Base-by-base conservation (phyloP, 176 grass and related monocot species). In the Ensete glaucum region DNA sequence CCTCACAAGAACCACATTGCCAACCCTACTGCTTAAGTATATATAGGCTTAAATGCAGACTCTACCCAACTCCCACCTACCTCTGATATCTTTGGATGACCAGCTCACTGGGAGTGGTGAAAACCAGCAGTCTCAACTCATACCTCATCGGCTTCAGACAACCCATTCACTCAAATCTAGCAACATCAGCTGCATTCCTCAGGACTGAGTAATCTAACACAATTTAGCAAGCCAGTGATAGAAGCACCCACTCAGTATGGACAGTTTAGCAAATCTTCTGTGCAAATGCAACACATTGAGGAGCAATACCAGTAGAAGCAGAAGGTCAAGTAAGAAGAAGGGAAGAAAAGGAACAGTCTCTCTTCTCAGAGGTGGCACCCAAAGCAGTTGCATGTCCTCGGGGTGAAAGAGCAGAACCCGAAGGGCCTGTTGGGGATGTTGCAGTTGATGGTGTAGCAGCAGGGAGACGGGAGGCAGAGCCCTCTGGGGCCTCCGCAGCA, bases 361-460 rank as follows among this genome's bases (percentile, higher is more conserved):
- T 70, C 17, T 49, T 55, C 24, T 96, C 87, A 96, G 79, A 86
- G 60, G 78, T 83, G 88, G 71, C 93, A 96, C 25, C 66, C 66
- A 50, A 88, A 64, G 81, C 93, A 96, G 64, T 86, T 72, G 83
- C 93, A 96, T 16, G 89, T 75, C 73, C 81, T 96, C 34, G 93
- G 93, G 34, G 85, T 90, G 88, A 96, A 96, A 22, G 93, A 88
- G 80, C 93, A 96, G 83, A 88, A 96, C 2, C 93, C 93, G 43
- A 96, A 96, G 57, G 93, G 93, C 51, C 90, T 83, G 80, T 96
- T 96, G 81, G 93, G 93, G 43, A 96, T 90, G 85, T 92, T 96
- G 85, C 93, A 96, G 81, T 96, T 92, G 93, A 96, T 96, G 71
- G 93, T 72, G 83, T 96, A 96, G 87, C 93, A 96, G 82, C 93